phyloP scores from a whole-genome alignment of 331 rosid genomes.

The Pyrus hybrid region DNA sequence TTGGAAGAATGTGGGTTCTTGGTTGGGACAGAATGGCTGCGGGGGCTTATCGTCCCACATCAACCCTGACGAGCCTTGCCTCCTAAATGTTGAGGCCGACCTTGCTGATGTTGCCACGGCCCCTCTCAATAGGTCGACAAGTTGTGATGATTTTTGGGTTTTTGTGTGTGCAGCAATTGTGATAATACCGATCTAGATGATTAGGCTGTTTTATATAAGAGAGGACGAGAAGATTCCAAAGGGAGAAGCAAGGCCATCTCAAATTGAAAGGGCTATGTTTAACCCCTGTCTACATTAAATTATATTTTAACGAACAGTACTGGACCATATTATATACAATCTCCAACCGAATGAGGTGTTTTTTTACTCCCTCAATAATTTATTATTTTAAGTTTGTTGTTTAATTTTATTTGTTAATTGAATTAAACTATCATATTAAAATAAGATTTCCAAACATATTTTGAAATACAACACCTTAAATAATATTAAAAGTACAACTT shows the following conservation, averaged over 20 bases:
- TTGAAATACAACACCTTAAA: no score
- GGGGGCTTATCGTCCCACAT: conserved; percentile 55
- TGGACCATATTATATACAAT: no score
- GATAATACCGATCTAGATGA: neutral
- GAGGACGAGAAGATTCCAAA: neutral
- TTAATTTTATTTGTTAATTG: no score
- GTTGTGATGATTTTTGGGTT: neutral
- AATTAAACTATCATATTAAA: no score
- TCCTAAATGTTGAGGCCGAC: conserved; percentile 63
- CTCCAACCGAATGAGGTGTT: no score
- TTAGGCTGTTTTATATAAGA: neutral
- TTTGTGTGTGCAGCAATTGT: neutral
- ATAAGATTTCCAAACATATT: no score
- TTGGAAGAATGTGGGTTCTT: neutral
- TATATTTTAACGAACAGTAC: no score
- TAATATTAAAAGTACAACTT: no score
- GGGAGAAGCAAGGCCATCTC: neutral
- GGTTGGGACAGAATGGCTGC: neutral
- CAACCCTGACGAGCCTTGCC: conserved; percentile 80
- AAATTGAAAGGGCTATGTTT: no score
- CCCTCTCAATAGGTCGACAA: neutral
- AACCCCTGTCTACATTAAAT: no score
- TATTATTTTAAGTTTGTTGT: no score
- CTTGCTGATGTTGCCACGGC: conserved; percentile 58
- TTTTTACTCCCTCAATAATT: no score